phyloP scores from a whole-genome alignment of 2,329 filamentous ascomycete genomes.

The Truncatella angustata region DNA sequence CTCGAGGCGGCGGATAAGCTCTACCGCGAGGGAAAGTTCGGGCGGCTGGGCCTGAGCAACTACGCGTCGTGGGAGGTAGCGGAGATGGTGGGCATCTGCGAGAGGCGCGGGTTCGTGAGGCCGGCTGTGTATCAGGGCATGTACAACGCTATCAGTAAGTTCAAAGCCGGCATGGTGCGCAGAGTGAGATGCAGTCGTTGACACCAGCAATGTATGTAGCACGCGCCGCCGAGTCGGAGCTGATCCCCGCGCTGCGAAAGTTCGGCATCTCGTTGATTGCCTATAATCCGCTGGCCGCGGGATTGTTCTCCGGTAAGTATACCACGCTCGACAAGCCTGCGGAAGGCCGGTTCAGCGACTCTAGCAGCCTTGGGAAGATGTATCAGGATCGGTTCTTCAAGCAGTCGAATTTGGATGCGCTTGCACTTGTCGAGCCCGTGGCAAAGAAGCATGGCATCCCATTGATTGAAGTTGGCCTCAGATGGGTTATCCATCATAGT shows the following conservation, averaged over 20 bases:
- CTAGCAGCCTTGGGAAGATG: slow-evolving; percentile 37
- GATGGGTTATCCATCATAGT: slow-evolving; percentile 74
- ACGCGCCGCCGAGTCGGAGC: slow-evolving; percentile 70
- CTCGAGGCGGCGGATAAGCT: slow-evolving; percentile 66
- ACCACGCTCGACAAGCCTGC: slow-evolving; percentile 58
- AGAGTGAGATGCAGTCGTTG: background rate
- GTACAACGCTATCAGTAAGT: slow-evolving; percentile 70
- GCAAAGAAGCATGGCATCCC: slow-evolving; percentile 63
- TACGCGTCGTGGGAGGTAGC: slow-evolving; percentile 76
- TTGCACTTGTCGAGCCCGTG: slow-evolving; percentile 66
- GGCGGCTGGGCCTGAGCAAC: slow-evolving; percentile 68
- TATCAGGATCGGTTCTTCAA: slow-evolving; percentile 73
- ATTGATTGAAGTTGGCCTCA: slow-evolving; percentile 69
- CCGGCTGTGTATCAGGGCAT: slow-evolving; percentile 85
- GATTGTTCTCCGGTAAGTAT: slow-evolving; percentile 77
- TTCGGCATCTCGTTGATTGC: slow-evolving; percentile 78
- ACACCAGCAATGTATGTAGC: slow-evolving; percentile 26
- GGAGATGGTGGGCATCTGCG: slow-evolving; percentile 45
- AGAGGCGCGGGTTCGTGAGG: slow-evolving; percentile 45
- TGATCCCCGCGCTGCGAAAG: slow-evolving; percentile 69
- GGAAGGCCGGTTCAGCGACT: slow-evolving; percentile 65
- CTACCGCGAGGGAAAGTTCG: slow-evolving; percentile 70
- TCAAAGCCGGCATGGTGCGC: background rate
- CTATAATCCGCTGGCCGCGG: slow-evolving; percentile 81
- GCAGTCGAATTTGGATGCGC: slow-evolving; percentile 60